Percentiles rank a stretch among this genome's conserved stretches.
These are phyloP conservation scores for Davidsoniella neocaledoniae DNA, from an alignment of 2,329 filamentous ascomycete genomes.

Conservation along the genomic window DNA sequence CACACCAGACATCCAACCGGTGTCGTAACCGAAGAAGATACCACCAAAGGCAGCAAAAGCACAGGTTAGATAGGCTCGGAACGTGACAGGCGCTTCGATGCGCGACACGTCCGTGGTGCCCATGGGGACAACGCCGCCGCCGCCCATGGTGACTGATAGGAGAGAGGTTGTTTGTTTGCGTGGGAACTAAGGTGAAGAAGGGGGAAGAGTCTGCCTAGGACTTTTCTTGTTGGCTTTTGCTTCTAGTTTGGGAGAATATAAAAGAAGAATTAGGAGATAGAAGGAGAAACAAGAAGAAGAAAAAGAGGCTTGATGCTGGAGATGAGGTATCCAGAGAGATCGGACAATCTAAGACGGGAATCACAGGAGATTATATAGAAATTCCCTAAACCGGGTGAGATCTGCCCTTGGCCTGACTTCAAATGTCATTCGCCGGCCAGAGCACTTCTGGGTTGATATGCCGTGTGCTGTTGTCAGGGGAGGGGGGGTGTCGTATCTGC, in stretches of 20 bases:
- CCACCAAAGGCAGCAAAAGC: slow-evolving; percentile 55
- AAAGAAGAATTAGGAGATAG: not conserved
- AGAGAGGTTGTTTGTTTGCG: not conserved
- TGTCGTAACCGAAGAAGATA: slow-evolving; percentile 68
- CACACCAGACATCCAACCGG: slow-evolving; percentile 57
- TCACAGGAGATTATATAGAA: too few species aligned
- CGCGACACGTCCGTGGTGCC: slow-evolving; percentile 34
- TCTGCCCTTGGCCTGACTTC: too few species aligned
- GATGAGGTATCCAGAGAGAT: too few species aligned
- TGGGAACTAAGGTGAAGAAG: not conserved
- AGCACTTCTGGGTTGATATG: too few species aligned
- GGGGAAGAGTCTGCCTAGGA: not conserved
- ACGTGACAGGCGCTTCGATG: slow-evolving; percentile 51
- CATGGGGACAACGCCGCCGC: slow-evolving; percentile 11
- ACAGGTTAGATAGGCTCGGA: slow-evolving; percentile 53
- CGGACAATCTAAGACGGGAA: too few species aligned
- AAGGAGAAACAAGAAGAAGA: not conserved
- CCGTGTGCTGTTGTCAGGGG: too few species aligned
- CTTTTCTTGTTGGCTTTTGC: too few species aligned
- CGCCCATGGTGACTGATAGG: not conserved
- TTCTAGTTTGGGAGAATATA: not conserved
- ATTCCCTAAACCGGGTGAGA: too few species aligned
- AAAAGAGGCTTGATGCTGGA: too few species aligned
- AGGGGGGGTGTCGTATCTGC: too few species aligned
- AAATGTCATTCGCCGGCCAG: too few species aligned